Evolutionary conservation across 108 stramenopile species (phyloP).

Genomic region (Cyclotella choctawhatcheeana): DNA sequence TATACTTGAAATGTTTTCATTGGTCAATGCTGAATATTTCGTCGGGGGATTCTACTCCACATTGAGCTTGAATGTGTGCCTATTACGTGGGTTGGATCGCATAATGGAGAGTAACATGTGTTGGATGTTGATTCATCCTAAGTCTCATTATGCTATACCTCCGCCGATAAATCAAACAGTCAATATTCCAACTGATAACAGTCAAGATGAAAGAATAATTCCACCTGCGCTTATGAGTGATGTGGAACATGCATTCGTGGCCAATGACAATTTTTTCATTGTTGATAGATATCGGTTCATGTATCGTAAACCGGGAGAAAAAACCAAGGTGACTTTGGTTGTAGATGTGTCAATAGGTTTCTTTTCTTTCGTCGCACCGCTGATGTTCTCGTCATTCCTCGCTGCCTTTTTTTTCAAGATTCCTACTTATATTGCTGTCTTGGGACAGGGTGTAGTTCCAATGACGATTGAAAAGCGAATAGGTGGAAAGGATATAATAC

Average conservation of each 20-base stretch:
- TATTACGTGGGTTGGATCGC: conserved; percentile 36
- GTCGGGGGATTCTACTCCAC: conserved; percentile 45
- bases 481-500: conserved; percentile 32
- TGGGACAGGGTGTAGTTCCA: conserved; percentile 39
- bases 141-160: conserved; percentile 12
- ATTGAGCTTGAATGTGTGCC: conserved; percentile 40
- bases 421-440: conserved; percentile 20
- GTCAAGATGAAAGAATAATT: background rate
- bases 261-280: conserved; percentile 35
- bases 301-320: background rate
- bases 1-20: conserved; percentile 39
- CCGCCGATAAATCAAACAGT: conserved; percentile 25
- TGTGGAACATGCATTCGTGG: conserved; percentile 47
- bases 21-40: conserved; percentile 40
- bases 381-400: too few relatives aligned
- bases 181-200: conserved; percentile 14
- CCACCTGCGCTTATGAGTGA: conserved; percentile 46
- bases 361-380: too few relatives aligned
- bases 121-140: conserved; percentile 48
- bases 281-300: conserved; percentile 41
- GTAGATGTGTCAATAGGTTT: too few relatives aligned
- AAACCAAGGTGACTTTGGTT: too few relatives aligned
- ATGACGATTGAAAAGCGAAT: conserved; percentile 27
- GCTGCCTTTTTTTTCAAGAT: too few relatives aligned
- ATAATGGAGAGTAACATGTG: conserved; percentile 46